A percentile compares a stretch with the other conserved stretches of the same genome.
phyloP scores from a whole-genome alignment of 768 basidiomycete species.

The Tricholoma flavovirens region DNA sequence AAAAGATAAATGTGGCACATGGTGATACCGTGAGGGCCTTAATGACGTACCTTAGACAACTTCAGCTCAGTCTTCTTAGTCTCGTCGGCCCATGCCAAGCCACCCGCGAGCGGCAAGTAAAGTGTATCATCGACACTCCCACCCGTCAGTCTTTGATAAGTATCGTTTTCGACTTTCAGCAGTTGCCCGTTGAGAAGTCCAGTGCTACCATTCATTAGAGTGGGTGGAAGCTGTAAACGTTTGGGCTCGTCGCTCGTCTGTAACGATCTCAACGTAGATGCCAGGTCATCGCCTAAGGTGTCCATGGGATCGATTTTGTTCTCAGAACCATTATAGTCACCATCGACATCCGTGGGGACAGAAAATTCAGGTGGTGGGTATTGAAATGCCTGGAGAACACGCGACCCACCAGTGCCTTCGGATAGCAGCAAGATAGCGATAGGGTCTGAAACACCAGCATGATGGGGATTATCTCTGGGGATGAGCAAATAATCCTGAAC shows the following conservation, averaged over 20 bases:
- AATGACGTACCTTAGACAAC: slow-evolving; percentile 44
- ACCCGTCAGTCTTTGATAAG: slow-evolving; percentile 37
- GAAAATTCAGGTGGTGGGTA: slow-evolving; percentile 61
- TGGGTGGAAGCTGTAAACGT: slow-evolving; percentile 28
- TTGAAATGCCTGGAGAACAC: slow-evolving; percentile 55
- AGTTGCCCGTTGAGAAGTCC: slow-evolving; percentile 40
- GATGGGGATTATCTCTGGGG: slow-evolving; percentile 68
- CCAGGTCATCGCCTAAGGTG: slow-evolving; percentile 33
- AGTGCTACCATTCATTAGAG: slow-evolving; percentile 30
- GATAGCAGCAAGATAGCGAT: slow-evolving; percentile 58
- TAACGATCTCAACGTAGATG: slow-evolving; percentile 35
- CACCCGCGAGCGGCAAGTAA: slow-evolving; percentile 41
- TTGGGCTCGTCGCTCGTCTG: slow-evolving; percentile 33
- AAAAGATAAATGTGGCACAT: not conserved
- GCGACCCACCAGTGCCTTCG: slow-evolving; percentile 40
- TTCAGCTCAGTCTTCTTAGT: slow-evolving; percentile 43
- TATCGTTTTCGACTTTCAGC: slow-evolving; percentile 39
- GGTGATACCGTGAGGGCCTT: not conserved
- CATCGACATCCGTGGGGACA: slow-evolving; percentile 1
- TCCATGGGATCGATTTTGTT: slow-evolving; percentile 10
- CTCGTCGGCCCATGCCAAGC: slow-evolving; percentile 53
- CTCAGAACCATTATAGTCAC: not conserved
- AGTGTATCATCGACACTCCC: slow-evolving; percentile 16
- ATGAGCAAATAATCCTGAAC: slow-evolving; percentile 78
- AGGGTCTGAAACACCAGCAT: slow-evolving; percentile 61